Conservation (phyloP, 2,329 filamentous ascomycete species). For the Boeremia lycopersici region DNA sequence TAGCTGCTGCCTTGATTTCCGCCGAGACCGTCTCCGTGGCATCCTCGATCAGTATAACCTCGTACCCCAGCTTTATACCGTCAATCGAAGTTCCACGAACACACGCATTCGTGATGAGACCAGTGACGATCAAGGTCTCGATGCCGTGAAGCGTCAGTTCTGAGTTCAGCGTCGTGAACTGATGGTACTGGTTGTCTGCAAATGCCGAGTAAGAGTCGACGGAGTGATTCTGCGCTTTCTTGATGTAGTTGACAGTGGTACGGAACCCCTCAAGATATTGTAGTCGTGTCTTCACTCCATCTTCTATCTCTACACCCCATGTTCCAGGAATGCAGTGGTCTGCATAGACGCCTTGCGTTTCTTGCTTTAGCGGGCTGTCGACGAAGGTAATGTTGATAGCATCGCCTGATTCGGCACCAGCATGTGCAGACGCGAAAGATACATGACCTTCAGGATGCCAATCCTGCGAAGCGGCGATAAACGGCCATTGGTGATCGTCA, state of each 20-base stretch:
- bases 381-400: constrained; percentile 26
- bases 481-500: constrained; percentile 32
- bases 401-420: constrained; percentile 15
- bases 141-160: constrained; percentile 26
- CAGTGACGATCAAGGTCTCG: constrained; percentile 26
- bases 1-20: constrained; percentile 21
- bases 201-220: constrained; percentile 32
- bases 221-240: constrained; percentile 32
- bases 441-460: constrained; percentile 31
- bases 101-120: constrained; percentile 28
- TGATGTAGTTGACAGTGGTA: constrained; percentile 31
- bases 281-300: constrained; percentile 25
- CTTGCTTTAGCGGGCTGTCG: constrained; percentile 24
- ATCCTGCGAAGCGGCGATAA: constrained; percentile 32
- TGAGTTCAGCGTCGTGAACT: constrained; percentile 27
- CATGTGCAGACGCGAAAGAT: constrained; percentile 27
- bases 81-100: constrained; percentile 30
- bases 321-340: constrained; percentile 30
- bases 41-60: constrained; percentile 31
- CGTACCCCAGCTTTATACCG: constrained; percentile 30
- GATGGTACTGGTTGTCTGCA: constrained; percentile 34
- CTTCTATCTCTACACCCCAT: constrained; percentile 27
- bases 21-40: constrained; percentile 27
- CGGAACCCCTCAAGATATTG: constrained; percentile 27
- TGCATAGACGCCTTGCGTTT: constrained; percentile 24